Base-by-base conservation (phyloP, 257 asterid genomes). In the Perilla frutescens region DNA sequence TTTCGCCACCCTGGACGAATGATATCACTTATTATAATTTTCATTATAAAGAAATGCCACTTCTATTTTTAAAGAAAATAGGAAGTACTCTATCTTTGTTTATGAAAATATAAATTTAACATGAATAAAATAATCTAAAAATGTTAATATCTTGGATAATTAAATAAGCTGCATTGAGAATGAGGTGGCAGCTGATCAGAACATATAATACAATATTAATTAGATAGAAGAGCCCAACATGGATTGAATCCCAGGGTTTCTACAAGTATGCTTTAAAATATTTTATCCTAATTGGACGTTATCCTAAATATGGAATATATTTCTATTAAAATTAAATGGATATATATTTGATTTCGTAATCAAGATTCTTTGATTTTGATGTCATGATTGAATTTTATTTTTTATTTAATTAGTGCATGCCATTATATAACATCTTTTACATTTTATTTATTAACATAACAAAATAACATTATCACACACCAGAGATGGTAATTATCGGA, bases 191-290 rank as follows among this genome's bases (percentile, higher is more conserved):
- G 13, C 15, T 40, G 36, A 20, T 20, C 20, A 72, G 7, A 58
- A 49, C 60, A 65, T 47, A 67, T 20, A 26, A 41, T 75, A 50
- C 13, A 50, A 50, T 29, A 60, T 6, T 1, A 20, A 20, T 20
- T 20, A 20, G 26, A 20, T 37, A 68, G 14, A 64, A 39, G 20
- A 72, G 60, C 78, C 83, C 26, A 20, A 20, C 76, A n/a, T n/a
- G n/a, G n/a, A n/a, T n/a, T n/a, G n/a, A 63, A 79, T 79, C 80
- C 74, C 70, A 63, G 60, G 76, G 62, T 72, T 61, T 49, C 53
- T 53, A 68, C 40, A 53, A 54, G 54, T 54, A 14, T 68, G 39
- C 62, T 15, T 50, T n/a, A 20, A 20, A 3, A 61, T 36, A 49
- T 72, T 62, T 47, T 62, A 61, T 39, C 15, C 70, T 59, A 59